phyloP scores from a whole-genome alignment of 768 basidiomycete genomes.

The Tricholoma matsutake region DNA sequence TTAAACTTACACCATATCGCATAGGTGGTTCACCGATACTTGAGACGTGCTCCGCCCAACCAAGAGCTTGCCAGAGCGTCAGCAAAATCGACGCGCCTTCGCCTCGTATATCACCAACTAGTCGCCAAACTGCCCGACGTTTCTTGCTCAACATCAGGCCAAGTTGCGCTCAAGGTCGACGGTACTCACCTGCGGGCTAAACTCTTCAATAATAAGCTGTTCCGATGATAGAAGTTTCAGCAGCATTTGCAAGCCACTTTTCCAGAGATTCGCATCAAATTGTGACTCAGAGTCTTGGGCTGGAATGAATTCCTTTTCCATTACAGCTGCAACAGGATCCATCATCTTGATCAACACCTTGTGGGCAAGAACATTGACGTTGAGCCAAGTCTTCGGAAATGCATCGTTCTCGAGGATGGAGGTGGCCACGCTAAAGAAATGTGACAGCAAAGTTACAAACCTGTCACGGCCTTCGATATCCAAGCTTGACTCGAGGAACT shows the following conservation, averaged over 20 bases:
- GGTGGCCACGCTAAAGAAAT: slow-evolving; percentile 76
- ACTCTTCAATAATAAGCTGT: slow-evolving; percentile 91
- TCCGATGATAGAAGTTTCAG: slow-evolving; percentile 86
- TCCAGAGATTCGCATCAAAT: slow-evolving; percentile 82
- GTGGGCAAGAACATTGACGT: slow-evolving; percentile 85
- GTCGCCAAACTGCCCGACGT: slow-evolving; percentile 92
- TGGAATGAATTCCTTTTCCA: slow-evolving; percentile 82
- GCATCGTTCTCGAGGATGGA: slow-evolving; percentile 87
- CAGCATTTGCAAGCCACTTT: slow-evolving; percentile 74
- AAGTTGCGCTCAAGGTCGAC: slow-evolving; percentile 3
- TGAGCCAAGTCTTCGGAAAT: slow-evolving; percentile 89
- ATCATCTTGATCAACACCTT: slow-evolving; percentile 85
- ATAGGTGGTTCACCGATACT: slow-evolving; percentile 51
- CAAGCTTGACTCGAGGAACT: slow-evolving; percentile 73
- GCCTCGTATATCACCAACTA: slow-evolving; percentile 94
- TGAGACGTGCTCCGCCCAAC: slow-evolving; percentile 63
- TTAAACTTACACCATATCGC: slow-evolving; percentile 62
- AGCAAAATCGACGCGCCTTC: slow-evolving; percentile 82
- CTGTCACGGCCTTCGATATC: slow-evolving; percentile 90
- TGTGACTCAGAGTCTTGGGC: slow-evolving; percentile 53
- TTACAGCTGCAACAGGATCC: slow-evolving; percentile 73
- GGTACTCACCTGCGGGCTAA: slow-evolving; percentile 76
- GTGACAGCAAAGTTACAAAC: slow-evolving; percentile 64
- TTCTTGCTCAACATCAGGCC: slow-evolving; percentile 47
- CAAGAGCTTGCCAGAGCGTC: slow-evolving; percentile 83